Conservation (phyloP, 805 yeast species). For the Pichia paraexigua region DNA sequence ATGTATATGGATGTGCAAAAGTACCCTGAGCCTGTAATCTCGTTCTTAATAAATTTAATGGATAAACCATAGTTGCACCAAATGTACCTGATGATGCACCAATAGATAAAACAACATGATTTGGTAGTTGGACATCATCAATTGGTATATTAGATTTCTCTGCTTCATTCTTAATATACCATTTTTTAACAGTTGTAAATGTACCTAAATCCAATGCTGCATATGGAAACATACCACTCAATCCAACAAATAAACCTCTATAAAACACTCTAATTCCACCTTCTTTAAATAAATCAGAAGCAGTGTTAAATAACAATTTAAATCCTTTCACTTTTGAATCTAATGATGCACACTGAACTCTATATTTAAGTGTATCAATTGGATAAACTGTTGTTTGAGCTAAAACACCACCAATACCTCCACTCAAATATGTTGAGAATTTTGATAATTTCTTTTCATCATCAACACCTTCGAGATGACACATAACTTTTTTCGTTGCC, state of each 20-base stretch:
- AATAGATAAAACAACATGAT: slow-evolving; percentile 71
- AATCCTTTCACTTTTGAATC: slow-evolving; percentile 56
- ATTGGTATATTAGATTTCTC: slow-evolving; percentile 39
- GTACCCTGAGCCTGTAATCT: slow-evolving; percentile 98
- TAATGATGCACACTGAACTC: slow-evolving; percentile 86
- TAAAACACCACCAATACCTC: slow-evolving; percentile 93
- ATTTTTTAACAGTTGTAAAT: slow-evolving; percentile 74
- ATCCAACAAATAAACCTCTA: slow-evolving; percentile 85
- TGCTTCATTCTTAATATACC: slow-evolving; percentile 63
- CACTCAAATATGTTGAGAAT: slow-evolving; percentile 78
- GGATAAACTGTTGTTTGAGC: slow-evolving; percentile 94
- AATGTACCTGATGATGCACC: slow-evolving; percentile 95
- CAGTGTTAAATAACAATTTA: slow-evolving; percentile 54
- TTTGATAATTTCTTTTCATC: slow-evolving; percentile 66
- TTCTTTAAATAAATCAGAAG: slow-evolving; percentile 65
- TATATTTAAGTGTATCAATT: slow-evolving; percentile 85
- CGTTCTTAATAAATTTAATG: slow-evolving; percentile 83
- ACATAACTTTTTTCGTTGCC: slow-evolving; percentile 66
- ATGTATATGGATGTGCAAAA: slow-evolving; percentile 83
- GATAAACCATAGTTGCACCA: slow-evolving; percentile 94
- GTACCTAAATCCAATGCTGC: slow-evolving; percentile 96
- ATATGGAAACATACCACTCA: slow-evolving; percentile 93
- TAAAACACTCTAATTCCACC: slow-evolving; percentile 79
- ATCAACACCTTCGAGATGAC: slow-evolving; percentile 65
- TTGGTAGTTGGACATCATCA: slow-evolving; percentile 69